Percentiles rank a stretch among this genome's conserved stretches.
Conservation (phyloP, 345 rosid species). For the Carallia brachiata region DNA sequence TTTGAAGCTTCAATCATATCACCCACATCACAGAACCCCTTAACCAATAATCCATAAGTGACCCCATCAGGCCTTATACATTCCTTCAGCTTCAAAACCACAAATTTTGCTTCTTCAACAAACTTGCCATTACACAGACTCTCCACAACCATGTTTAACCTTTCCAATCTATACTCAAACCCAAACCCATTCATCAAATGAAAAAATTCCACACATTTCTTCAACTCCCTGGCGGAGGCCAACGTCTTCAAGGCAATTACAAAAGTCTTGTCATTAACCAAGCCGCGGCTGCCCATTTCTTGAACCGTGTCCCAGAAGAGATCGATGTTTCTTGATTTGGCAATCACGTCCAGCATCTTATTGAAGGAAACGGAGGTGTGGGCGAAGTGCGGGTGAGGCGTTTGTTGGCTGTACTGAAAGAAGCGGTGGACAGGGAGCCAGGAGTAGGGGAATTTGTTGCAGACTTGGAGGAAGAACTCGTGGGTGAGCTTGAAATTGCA, state of each 20-base stretch:
- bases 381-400: conserved; percentile 30
- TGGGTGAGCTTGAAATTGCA: conserved; percentile 38
- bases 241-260: conserved; percentile 53
- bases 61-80: conserved; percentile 47
- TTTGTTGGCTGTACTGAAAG: conserved; percentile 49
- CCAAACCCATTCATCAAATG: conserved; percentile 69
- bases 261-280: conserved; percentile 72
- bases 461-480: conserved; percentile 86
- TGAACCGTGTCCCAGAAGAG: conserved; percentile 63
- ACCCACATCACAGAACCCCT: conserved; percentile 67
- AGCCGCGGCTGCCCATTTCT: conserved; percentile 43
- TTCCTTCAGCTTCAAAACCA: conserved; percentile 57
- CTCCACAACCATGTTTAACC: conserved; percentile 53
- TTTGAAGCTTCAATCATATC: conserved; percentile 69
- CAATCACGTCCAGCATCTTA: conserved; percentile 59
- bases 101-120: conserved; percentile 62
- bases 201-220: conserved; percentile 62
- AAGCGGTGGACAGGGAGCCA: conserved; percentile 87
- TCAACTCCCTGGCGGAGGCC: conserved; percentile 66
- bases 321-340: conserved; percentile 64
- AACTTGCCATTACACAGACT: conserved; percentile 50
- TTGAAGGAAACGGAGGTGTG: conserved; percentile 60
- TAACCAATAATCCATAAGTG: conserved; percentile 58
- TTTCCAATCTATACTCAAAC: conserved; percentile 41
- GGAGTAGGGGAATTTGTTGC: conserved; percentile 73